Conservation (phyloP, 257 asterid species). For the Solanum bulbocastanum region DNA sequence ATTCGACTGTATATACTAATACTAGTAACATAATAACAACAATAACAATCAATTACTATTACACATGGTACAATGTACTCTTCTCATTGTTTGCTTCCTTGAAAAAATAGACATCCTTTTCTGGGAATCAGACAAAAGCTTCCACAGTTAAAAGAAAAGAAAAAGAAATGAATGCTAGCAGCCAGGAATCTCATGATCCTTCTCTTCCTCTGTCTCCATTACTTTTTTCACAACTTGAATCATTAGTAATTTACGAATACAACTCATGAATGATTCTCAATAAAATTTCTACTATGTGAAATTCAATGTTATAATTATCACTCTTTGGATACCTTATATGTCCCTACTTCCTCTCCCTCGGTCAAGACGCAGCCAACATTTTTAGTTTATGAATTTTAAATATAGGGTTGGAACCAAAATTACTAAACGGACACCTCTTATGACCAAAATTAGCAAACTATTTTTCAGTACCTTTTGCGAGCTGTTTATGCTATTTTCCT, state of each 20-base stretch:
- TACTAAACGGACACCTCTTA: not conserved
- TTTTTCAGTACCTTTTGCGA: not conserved
- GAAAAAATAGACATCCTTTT: not conserved
- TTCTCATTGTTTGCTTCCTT: not conserved
- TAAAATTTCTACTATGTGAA: not conserved
- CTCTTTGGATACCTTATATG: not conserved
- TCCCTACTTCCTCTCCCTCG: not conserved
- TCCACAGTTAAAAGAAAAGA: not conserved
- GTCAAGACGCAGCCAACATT: not conserved
- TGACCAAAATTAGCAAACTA: not conserved
- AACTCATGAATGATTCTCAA: not conserved
- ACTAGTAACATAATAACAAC: not conserved
- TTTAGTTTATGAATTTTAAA: not conserved
- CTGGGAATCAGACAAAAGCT: slow-evolving; percentile 15
- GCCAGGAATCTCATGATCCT: slow-evolving; percentile 21
- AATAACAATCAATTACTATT: not conserved
- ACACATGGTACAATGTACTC: not conserved
- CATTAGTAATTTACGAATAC: slow-evolving; percentile 19
- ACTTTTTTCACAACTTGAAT: slow-evolving; percentile 20
- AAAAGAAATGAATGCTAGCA: not conserved
- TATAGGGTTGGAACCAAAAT: not conserved
- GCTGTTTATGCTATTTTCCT: not conserved
- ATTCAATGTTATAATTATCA: not conserved
- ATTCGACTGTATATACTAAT: not conserved
- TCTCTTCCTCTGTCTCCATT: slow-evolving; percentile 10